Percentiles rank a stretch among this genome's conserved stretches.
These are phyloP conservation scores for Epichloe aotearoae DNA, from an alignment of 2,329 filamentous ascomycete genomes.

Conservation along the genomic window DNA sequence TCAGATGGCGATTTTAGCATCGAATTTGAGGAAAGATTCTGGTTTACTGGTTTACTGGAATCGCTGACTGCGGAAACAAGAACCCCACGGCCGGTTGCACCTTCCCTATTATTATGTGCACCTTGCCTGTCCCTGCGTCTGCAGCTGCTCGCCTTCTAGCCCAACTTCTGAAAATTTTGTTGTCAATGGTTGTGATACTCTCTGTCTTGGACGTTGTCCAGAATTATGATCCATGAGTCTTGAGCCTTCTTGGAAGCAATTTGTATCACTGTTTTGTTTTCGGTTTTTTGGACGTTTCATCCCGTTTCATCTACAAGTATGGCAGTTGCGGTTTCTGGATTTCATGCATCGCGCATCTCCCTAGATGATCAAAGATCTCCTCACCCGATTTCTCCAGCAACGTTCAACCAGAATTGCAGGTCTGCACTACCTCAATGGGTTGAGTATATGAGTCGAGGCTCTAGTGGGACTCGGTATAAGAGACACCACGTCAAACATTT, in stretches of 20 bases:
- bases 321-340: slow-evolving; percentile 17
- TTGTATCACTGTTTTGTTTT: slow-evolving; percentile 19
- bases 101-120: slow-evolving; percentile 1
- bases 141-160: slow-evolving; percentile 7
- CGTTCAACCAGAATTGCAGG: background rate
- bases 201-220: slow-evolving; percentile 19
- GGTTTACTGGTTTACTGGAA: background rate
- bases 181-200: slow-evolving; percentile 25
- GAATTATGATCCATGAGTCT: slow-evolving; percentile 9
- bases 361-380: background rate
- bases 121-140: background rate
- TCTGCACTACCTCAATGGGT: background rate
- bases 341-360: slow-evolving; percentile 10
- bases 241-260: slow-evolving; percentile 28
- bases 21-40: background rate
- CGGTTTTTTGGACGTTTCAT: slow-evolving; percentile 19
- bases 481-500: slow-evolving; percentile 3
- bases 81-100: background rate
- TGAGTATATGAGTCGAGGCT: background rate
- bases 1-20: background rate
- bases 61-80: background rate
- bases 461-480: background rate
- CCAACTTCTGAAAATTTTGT: slow-evolving; percentile 6
- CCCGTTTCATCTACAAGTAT: slow-evolving; percentile 18
- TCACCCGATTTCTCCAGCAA: background rate